Percentiles rank a stretch among this genome's conserved stretches.
phyloP scores from a whole-genome alignment of 495 filamentous ascomycete species.

The Cryomyces minteri region DNA sequence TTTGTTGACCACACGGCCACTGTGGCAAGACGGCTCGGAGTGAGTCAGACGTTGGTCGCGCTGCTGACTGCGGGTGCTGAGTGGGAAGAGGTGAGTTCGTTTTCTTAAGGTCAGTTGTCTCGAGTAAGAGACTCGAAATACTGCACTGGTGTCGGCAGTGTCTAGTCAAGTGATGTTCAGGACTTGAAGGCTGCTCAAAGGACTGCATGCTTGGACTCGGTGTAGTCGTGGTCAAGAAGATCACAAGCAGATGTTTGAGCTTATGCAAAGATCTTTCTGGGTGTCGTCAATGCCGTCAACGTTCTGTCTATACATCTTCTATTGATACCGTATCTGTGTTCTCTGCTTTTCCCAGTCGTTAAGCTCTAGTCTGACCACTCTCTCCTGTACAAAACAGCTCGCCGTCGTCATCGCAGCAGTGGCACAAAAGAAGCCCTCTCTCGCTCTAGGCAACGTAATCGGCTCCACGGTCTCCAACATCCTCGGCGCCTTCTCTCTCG shows the following conservation, averaged over 20 bases:
- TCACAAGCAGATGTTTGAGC: too few relatives aligned
- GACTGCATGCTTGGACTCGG: too few relatives aligned
- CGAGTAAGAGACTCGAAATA: not conserved
- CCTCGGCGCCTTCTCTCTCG: constrained; percentile 35
- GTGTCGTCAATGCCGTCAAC: too few relatives aligned
- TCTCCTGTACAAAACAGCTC: constrained; percentile 18
- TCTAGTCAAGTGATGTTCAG: too few relatives aligned
- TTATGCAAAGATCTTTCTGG: too few relatives aligned
- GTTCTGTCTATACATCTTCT: too few relatives aligned
- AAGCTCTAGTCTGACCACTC: too few relatives aligned
- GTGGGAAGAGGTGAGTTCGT: constrained; percentile 31
- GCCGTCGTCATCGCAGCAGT: constrained; percentile 32
- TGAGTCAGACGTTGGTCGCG: constrained; percentile 30
- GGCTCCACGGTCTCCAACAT: constrained; percentile 38
- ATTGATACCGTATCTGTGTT: too few relatives aligned
- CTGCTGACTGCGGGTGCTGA: constrained; percentile 36
- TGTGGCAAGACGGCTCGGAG: constrained; percentile 25
- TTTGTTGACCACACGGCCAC: constrained; percentile 36
- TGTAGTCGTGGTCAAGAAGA: too few relatives aligned
- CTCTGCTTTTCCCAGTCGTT: too few relatives aligned
- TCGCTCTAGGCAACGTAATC: constrained; percentile 37
- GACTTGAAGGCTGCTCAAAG: too few relatives aligned
- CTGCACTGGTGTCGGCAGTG: too few relatives aligned
- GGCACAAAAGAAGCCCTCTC: constrained; percentile 23
- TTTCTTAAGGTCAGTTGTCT: not conserved